Percentiles rank a stretch among this genome's conserved stretches.
These are phyloP conservation scores for Penicillium pulvis DNA, from an alignment of 495 filamentous ascomycete genomes.

Conservation along the genomic window DNA sequence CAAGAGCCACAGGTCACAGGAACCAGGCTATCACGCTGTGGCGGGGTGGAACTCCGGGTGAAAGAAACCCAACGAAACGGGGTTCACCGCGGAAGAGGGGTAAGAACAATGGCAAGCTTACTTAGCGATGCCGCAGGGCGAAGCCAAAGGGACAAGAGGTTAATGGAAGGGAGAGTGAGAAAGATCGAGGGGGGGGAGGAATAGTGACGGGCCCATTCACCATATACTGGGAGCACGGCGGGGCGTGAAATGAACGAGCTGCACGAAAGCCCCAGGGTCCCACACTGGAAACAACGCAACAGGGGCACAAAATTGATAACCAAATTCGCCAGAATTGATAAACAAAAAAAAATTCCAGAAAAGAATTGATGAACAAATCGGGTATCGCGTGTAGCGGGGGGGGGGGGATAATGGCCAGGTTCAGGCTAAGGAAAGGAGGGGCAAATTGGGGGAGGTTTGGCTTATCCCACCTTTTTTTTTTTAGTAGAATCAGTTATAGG, in stretches of 20 bases:
- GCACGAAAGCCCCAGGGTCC: constrained; percentile 7
- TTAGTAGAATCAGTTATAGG: neutral
- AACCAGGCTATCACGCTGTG: constrained; percentile 2
- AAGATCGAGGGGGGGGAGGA: neutral
- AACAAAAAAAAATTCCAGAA: constrained; percentile 12
- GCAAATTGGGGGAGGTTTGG: constrained; percentile 13
- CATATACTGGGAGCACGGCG: constrained; percentile 21
- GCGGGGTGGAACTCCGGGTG: neutral
- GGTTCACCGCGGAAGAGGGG: neutral
- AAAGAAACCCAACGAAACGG: neutral
- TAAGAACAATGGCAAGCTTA: constrained; percentile 1
- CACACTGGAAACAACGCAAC: constrained; percentile 11
- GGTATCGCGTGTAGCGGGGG: constrained; percentile 20
- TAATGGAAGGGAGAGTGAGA: constrained; percentile 8
- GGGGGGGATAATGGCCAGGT: constrained; percentile 7
- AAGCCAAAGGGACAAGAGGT: constrained; percentile 2
- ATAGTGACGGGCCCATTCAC: constrained; percentile 6
- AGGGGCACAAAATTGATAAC: constrained; percentile 6
- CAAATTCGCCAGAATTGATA: neutral
- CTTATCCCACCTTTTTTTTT: constrained; percentile 21
- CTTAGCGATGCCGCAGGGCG: constrained; percentile 1
- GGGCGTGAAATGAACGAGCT: constrained; percentile 6
- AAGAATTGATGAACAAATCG: constrained; percentile 13
- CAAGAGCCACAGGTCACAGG: constrained; percentile 3
- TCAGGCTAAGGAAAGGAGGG: constrained; percentile 21